phyloP scores from a whole-genome alignment of 2,329 filamentous ascomycete genomes.

The Zymoseptoria ardabiliae region DNA sequence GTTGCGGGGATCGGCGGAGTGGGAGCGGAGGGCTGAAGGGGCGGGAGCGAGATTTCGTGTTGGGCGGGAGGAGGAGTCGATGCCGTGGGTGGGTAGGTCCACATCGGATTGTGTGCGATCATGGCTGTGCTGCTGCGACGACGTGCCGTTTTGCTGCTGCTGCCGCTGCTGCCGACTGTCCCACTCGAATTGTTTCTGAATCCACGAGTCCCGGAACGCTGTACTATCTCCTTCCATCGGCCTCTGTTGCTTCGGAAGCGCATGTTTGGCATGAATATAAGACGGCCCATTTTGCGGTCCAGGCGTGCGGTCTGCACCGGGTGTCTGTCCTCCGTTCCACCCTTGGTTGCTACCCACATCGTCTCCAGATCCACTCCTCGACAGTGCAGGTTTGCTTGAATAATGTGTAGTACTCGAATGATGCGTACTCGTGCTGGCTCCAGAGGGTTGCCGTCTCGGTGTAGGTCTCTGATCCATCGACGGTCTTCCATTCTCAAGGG shows the following conservation, averaged over 20 bases:
- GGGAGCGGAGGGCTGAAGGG: conserved; percentile 19
- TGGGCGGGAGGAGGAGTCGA: conserved; percentile 5
- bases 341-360: conserved; percentile 7
- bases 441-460: conserved; percentile 20
- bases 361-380: conserved; percentile 35
- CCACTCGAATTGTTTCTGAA: conserved; percentile 51
- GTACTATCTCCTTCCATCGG: conserved; percentile 61
- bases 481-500: conserved; percentile 28
- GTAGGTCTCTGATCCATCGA: conserved; percentile 18
- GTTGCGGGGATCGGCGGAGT: conserved; percentile 25
- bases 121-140: conserved; percentile 2
- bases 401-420: conserved; percentile 19
- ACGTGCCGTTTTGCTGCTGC: not conserved
- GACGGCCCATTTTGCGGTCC: conserved; percentile 45
- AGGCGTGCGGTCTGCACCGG: conserved; percentile 6
- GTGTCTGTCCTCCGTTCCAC: conserved; percentile 7
- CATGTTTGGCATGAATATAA: conserved; percentile 80
- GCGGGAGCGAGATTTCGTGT: conserved; percentile 11
- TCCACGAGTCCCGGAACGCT: conserved; percentile 47
- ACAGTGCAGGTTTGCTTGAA: conserved; percentile 18
- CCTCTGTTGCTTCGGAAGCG: conserved; percentile 71
- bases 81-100: not conserved
- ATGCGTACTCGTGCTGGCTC: conserved; percentile 21
- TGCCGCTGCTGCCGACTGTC: conserved; percentile 32
- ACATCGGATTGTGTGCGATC: conserved; percentile 17